Conservation (phyloP, 176 grass and related monocot species). For the Eleusine indica region DNA sequence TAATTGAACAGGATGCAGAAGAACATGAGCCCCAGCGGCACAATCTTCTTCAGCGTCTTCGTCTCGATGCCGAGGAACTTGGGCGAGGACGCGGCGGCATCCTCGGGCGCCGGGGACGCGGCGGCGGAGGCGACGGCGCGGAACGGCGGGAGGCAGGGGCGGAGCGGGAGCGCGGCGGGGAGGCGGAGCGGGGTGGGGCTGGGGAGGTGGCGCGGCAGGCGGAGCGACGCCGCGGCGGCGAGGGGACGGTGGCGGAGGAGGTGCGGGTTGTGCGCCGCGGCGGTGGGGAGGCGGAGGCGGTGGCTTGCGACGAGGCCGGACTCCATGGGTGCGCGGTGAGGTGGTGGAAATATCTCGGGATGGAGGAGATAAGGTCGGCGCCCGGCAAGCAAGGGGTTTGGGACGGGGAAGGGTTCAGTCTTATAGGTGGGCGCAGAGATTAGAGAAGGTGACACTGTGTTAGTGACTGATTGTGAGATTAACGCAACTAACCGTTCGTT, state of each 20-base stretch:
- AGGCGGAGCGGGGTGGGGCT: slow-evolving; percentile 49
- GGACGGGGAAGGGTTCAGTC: not conserved
- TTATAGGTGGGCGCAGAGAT: slow-evolving; percentile 20
- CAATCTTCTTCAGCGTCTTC: slow-evolving; percentile 83
- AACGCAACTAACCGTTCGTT: not conserved
- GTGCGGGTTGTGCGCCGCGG: slow-evolving; percentile 1
- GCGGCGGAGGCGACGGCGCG: slow-evolving; percentile 37
- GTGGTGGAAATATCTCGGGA: slow-evolving; percentile 26
- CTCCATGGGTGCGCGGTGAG: slow-evolving; percentile 46
- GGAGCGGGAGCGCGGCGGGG: slow-evolving; percentile 47
- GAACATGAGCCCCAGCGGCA: slow-evolving; percentile 95
- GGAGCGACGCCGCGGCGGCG: slow-evolving; percentile 9
- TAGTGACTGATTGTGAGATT: slow-evolving; percentile 1
- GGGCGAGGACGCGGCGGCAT: not conserved
- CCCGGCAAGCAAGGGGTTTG: slow-evolving; percentile 42
- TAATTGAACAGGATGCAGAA: slow-evolving; percentile 99
- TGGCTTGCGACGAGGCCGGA: slow-evolving; percentile 62
- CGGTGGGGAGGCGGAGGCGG: slow-evolving; percentile 48
- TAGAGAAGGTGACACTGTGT: slow-evolving; percentile 29
- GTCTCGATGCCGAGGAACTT: slow-evolving; percentile 79
- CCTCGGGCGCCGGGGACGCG: not conserved
- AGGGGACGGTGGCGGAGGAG: slow-evolving; percentile 30
- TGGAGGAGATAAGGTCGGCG: slow-evolving; percentile 45
- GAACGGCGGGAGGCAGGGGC: slow-evolving; percentile 36
- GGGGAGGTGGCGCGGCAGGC: slow-evolving; percentile 10